Evolutionary conservation across 208 protist species (phyloP), one percentile per base, ranked within the genome.

Genomic region (Leishmania gerbilli): DNA sequence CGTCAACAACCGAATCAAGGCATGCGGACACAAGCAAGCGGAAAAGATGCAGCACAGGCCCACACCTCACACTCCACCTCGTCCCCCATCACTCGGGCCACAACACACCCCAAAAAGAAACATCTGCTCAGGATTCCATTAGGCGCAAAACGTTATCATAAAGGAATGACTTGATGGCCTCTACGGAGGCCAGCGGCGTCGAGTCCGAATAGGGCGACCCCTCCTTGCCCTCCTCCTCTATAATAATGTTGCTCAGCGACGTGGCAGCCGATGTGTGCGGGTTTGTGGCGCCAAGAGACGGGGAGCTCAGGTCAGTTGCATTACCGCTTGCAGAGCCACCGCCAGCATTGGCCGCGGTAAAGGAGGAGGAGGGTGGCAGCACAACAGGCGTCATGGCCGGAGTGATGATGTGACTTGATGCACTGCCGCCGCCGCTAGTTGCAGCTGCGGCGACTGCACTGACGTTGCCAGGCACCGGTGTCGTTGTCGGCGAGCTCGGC

Each of bases 81-180:
- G 7, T 64, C 27, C 27, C 27, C 9, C 58, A 34, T 64, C 24
- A 34, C 58, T 64, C 58, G 11, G 24, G n/a, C 31, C 2, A 68
- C 62, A 21, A 0, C 31, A 68, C 15, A 19, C 62, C 27, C 31
- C 31, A 19, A 67, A 40, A 9, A 49, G 9, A 47, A 47, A 47
- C 3, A 24, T 0, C 31, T 42, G 31, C 24, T 79, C 65, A 86
- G 9, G 42, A 31, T 19, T 71, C 45, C 79, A 87, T 84, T 11
- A 62, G 67, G 60, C 79, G 65, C 67, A 91, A 51, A 49, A 87
- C 71, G 34, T 91, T 83, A 60, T 89, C 81, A 37, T 84, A 84
- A 69, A 94, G 74, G 71, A 94, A 94, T n/a, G 84, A 81, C 79
- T 90, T 91, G 65, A 94, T 86, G 17, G 79, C 71, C 49, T 83